Conservation (phyloP, 2,329 filamentous ascomycete genomes). For the Setomelanomma holmii region DNA sequence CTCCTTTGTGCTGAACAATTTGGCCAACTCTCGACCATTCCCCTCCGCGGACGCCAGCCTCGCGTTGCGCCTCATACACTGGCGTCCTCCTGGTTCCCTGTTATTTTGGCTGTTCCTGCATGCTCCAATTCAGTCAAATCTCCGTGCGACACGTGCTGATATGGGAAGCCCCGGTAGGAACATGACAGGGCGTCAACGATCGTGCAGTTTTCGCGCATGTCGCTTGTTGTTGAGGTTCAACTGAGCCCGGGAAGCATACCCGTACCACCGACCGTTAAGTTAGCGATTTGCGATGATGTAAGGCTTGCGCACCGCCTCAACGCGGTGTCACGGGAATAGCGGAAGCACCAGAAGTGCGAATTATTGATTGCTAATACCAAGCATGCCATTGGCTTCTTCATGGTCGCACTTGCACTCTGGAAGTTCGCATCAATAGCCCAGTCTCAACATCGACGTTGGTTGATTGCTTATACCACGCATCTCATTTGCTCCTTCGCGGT, state of each 20-base stretch:
- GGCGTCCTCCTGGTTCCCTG: background rate
- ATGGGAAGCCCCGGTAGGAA: background rate
- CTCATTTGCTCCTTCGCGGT: too few relatives aligned
- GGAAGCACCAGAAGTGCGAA: background rate
- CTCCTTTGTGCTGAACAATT: slow-evolving; percentile 17
- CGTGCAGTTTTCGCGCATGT: background rate
- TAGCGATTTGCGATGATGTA: slow-evolving; percentile 5
- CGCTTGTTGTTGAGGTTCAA: background rate
- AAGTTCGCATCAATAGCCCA: too few relatives aligned
- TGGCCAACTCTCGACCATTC: slow-evolving; percentile 5
- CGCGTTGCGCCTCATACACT: background rate
- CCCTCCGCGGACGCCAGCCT: slow-evolving; percentile 15
- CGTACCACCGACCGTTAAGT: background rate
- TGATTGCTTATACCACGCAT: too few relatives aligned
- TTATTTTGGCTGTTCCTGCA: background rate
- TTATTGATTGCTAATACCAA: background rate
- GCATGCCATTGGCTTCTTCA: too few relatives aligned
- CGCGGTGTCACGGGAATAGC: slow-evolving; percentile 4
- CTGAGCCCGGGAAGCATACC: background rate
- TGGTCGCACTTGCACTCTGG: too few relatives aligned
- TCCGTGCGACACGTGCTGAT: background rate
- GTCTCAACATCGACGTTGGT: too few relatives aligned
- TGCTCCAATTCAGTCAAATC: slow-evolving; percentile 1
- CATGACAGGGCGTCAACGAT: background rate
- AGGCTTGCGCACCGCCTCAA: background rate